Evolutionary conservation across 1,284 basidiomycete species (phyloP).

Genomic region (Ceratobasidium papillatum): DNA sequence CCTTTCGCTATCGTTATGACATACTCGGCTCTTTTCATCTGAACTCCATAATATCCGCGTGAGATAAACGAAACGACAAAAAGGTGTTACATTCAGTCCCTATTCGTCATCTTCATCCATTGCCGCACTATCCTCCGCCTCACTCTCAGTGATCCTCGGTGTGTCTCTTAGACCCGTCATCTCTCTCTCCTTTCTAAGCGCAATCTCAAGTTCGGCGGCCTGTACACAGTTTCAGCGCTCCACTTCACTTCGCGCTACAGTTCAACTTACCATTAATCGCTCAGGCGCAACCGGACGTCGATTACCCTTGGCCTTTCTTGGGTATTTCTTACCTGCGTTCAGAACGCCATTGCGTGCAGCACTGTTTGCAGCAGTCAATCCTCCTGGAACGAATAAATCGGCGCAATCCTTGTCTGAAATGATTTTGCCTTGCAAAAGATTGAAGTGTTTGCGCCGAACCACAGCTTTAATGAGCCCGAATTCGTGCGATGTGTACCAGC

Average conservation of each 20-base stretch:
- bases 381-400: constrained; percentile 59
- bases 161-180: neutral
- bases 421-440: constrained; percentile 76
- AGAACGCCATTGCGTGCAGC: neutral
- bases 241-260: neutral
- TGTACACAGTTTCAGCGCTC: neutral
- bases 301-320: constrained; percentile 27
- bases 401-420: constrained; percentile 77
- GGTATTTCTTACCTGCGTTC: constrained; percentile 16
- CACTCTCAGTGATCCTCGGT: neutral
- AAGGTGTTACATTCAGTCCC: constrained; percentile 27
- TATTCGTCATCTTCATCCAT: constrained; percentile 86
- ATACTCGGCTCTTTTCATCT: constrained; percentile 10
- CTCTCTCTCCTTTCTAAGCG: constrained; percentile 24
- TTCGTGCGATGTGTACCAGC: constrained; percentile 81
- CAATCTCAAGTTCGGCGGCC: constrained; percentile 38
- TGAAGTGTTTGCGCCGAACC: constrained; percentile 87
- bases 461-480: constrained; percentile 85
- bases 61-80: neutral
- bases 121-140: constrained; percentile 49
- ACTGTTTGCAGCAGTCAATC: neutral
- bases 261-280: constrained; percentile 11
- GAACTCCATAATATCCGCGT: neutral
- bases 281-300: constrained; percentile 29
- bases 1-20: constrained; percentile 39